phyloP scores from a whole-genome alignment of 140 eudicot species.

The Erigeron philadelphicus region DNA sequence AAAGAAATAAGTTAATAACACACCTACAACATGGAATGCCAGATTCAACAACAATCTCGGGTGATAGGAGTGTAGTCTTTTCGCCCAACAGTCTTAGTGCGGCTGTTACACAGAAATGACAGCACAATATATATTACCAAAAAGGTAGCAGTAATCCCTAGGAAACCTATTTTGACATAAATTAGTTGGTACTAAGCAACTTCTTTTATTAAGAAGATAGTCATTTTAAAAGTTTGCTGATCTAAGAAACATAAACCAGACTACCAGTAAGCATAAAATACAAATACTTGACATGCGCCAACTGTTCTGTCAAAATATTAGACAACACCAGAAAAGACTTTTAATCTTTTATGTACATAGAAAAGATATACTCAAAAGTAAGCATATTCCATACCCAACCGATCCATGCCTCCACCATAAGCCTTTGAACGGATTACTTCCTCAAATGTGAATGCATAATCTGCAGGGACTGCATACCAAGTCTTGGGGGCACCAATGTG shows the following conservation, averaged over 20 bases:
- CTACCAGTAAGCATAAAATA: neutral
- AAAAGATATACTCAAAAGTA: slow-evolving; percentile 15
- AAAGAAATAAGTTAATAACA: slow-evolving; percentile 15
- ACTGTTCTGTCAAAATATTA: neutral
- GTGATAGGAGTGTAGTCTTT: slow-evolving; percentile 94
- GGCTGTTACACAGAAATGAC: slow-evolving; percentile 48
- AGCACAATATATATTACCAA: slow-evolving; percentile 16
- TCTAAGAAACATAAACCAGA: neutral
- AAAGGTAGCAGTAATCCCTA: slow-evolving; percentile 7
- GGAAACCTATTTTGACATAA: slow-evolving; percentile 4
- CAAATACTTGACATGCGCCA: neutral
- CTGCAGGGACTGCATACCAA: slow-evolving; percentile 96
- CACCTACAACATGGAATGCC: slow-evolving; percentile 99
- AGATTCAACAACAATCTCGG: slow-evolving; percentile 61
- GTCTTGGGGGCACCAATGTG: slow-evolving; percentile 89
- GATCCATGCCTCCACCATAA: slow-evolving; percentile 65
- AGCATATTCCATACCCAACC: slow-evolving; percentile 58
- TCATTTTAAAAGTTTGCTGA: neutral
- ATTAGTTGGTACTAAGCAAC: neutral
- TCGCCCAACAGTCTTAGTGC: slow-evolving; percentile 83
- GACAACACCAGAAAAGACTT: neutral
- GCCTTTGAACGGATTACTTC: slow-evolving; percentile 73
- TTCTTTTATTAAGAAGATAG: neutral
- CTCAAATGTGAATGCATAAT: slow-evolving; percentile 73
- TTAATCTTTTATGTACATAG: neutral